Conservation (phyloP, 352 stramenopile species). For the Phytopythium vexans region DNA sequence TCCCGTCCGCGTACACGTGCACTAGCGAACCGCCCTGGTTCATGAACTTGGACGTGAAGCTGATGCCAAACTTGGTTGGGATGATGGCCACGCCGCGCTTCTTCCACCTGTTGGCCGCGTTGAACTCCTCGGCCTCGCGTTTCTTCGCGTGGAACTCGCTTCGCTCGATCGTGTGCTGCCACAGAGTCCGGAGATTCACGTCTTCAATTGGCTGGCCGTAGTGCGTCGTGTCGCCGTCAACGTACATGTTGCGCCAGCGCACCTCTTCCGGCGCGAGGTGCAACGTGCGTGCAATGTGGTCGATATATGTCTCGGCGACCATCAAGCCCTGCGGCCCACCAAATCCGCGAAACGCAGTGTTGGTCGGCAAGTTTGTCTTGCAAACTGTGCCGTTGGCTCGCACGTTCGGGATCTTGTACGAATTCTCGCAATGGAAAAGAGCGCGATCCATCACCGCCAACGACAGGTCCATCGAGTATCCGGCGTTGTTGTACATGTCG, state of each 20-base stretch:
- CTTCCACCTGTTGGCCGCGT: conserved; percentile 84
- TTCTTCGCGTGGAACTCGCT: conserved; percentile 72
- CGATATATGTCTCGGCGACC: conserved; percentile 92
- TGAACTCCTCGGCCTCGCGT: conserved; percentile 82
- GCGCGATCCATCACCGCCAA: conserved; percentile 93
- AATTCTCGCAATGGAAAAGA: conserved; percentile 95
- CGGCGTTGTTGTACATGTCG: conserved; percentile 94
- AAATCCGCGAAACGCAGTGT: conserved; percentile 96
- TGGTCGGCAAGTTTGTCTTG: conserved; percentile 93
- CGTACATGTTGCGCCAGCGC: conserved; percentile 92
- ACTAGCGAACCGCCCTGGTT: conserved; percentile 96
- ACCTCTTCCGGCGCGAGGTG: conserved; percentile 70
- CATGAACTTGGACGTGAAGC: conserved; percentile 96
- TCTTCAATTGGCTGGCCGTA: conserved; percentile 92
- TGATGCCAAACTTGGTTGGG: conserved; percentile 94
- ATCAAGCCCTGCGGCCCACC: conserved; percentile 92
- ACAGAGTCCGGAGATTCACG: conserved; percentile 90
- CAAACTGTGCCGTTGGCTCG: conserved; percentile 87
- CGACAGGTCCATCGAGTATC: conserved; percentile 94
- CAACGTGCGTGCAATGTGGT: conserved; percentile 91
- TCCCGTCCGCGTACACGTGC: conserved; percentile 95
- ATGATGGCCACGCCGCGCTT: conserved; percentile 90
- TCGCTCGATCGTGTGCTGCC: conserved; percentile 63
- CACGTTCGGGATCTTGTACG: conserved; percentile 93
- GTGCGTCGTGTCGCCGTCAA: conserved; percentile 84